Percentiles rank a stretch among this genome's conserved stretches.
Conservation (phyloP, 2,329 filamentous ascomycete species). For the Ophiosphaerella narmari region DNA sequence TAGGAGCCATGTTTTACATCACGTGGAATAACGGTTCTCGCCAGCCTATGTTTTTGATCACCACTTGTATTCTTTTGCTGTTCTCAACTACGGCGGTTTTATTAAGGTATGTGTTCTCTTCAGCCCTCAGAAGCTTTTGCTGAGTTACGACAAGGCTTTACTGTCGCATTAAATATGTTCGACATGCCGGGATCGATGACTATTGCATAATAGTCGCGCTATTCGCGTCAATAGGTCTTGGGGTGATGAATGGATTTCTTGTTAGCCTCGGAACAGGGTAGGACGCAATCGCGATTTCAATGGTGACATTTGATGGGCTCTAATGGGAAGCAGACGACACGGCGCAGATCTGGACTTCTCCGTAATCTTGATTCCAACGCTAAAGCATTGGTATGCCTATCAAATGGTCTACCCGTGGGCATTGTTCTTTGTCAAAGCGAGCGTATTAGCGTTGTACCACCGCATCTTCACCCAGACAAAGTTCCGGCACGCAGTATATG, state of each 20-base stretch:
- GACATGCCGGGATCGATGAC: slow-evolving; percentile 21
- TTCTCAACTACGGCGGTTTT: slow-evolving; percentile 13
- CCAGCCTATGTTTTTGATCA: slow-evolving; percentile 25
- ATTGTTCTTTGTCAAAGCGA: slow-evolving; percentile 26
- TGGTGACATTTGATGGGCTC: slow-evolving; percentile 1
- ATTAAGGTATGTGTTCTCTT: neutral
- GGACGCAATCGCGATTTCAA: neutral
- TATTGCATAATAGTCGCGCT: slow-evolving; percentile 20
- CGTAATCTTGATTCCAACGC: slow-evolving; percentile 17
- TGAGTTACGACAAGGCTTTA: slow-evolving; percentile 8
- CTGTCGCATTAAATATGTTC: slow-evolving; percentile 12
- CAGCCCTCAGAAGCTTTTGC: neutral
- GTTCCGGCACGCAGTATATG: slow-evolving; percentile 12
- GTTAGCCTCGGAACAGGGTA: slow-evolving; percentile 8
- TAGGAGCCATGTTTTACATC: slow-evolving; percentile 10
- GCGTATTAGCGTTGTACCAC: slow-evolving; percentile 28
- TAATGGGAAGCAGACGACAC: slow-evolving; percentile 11
- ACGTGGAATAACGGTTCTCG: slow-evolving; percentile 20
- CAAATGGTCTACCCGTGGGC: slow-evolving; percentile 29
- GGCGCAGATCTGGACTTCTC: slow-evolving; percentile 10
- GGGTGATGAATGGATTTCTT: slow-evolving; percentile 3
- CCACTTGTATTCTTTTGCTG: slow-evolving; percentile 13
- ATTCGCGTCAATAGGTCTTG: slow-evolving; percentile 3
- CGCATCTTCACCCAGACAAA: slow-evolving; percentile 21
- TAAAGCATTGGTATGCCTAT: slow-evolving; percentile 32